Conservation (phyloP, 495 filamentous ascomycete species). For the Hypoxylon perforatum region DNA sequence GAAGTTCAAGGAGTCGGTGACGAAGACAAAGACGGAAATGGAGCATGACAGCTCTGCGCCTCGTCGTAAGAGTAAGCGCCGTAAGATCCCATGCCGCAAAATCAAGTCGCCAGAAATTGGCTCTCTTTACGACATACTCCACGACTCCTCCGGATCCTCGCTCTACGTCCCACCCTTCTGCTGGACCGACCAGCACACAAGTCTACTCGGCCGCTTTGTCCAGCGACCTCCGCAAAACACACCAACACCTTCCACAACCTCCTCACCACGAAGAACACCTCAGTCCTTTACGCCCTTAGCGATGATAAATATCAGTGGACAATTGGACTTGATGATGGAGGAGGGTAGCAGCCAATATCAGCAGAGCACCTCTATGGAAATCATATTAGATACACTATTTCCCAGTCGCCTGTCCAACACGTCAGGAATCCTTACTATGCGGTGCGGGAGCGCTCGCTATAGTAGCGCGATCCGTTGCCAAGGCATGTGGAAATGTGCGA, state of each 20-base stretch:
- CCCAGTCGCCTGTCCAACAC: conserved; percentile 43
- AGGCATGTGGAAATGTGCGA: conserved; percentile 49
- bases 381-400: conserved; percentile 49
- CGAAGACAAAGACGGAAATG: neutral
- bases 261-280: conserved; percentile 3
- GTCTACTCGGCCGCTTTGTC: conserved; percentile 52
- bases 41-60: conserved; percentile 10
- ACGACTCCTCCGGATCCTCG: conserved; percentile 50
- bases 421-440: conserved; percentile 47
- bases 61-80: conserved; percentile 12
- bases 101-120: conserved; percentile 50
- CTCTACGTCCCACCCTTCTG: conserved; percentile 56
- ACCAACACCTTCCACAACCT: conserved; percentile 36
- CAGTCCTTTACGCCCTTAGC: conserved; percentile 36
- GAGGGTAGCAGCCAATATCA: conserved; percentile 6
- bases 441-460: conserved; percentile 50
- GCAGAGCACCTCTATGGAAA: conserved; percentile 49
- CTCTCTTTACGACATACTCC: conserved; percentile 61
- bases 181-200: conserved; percentile 59
- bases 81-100: conserved; percentile 24
- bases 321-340: conserved; percentile 50
- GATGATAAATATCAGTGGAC: conserved; percentile 41
- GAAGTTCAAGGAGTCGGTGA: neutral
- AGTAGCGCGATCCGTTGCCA: conserved; percentile 47
- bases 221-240: conserved; percentile 45